phyloP scores from a whole-genome alignment of 371 early-diverging fungal genomes.

The Circinella minor region DNA sequence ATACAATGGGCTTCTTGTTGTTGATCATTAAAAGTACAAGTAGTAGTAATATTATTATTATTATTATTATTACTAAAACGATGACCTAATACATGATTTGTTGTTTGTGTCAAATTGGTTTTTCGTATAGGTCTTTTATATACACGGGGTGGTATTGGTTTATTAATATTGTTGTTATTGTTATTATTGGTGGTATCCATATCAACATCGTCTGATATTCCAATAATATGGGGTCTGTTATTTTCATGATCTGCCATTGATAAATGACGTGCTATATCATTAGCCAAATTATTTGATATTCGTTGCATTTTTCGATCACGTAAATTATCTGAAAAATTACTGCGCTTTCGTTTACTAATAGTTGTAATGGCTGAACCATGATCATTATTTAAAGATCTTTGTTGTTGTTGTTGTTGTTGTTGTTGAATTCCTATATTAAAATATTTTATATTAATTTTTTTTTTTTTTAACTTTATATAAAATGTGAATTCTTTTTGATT shows the following conservation, averaged over 20 bases:
- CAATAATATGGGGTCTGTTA: background rate
- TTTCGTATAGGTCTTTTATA: background rate
- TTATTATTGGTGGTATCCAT: conserved; percentile 17
- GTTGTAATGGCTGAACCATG: background rate
- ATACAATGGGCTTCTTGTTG: background rate
- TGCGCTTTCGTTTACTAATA: conserved; percentile 46
- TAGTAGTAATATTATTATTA: no score
- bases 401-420: background rate
- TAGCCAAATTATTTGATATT: conserved; percentile 44
- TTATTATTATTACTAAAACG: background rate
- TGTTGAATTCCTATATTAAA: conserved; percentile 1
- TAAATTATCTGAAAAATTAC: conserved; percentile 36
- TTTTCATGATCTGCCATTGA: conserved; percentile 29
- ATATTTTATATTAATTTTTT: no score
- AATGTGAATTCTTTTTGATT: no score
- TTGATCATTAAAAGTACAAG: no score
- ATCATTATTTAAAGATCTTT: background rate
- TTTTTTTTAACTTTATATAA: background rate
- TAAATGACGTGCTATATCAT: conserved; percentile 50
- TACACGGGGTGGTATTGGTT: background rate
- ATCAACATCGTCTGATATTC: conserved; percentile 16
- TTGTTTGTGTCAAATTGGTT: background rate
- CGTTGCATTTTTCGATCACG: conserved; percentile 48
- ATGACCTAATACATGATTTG: background rate
- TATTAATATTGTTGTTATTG: conserved; percentile 1